phyloP scores from a whole-genome alignment of 352 stramenopile species.

The Phytophthora sp. region DNA sequence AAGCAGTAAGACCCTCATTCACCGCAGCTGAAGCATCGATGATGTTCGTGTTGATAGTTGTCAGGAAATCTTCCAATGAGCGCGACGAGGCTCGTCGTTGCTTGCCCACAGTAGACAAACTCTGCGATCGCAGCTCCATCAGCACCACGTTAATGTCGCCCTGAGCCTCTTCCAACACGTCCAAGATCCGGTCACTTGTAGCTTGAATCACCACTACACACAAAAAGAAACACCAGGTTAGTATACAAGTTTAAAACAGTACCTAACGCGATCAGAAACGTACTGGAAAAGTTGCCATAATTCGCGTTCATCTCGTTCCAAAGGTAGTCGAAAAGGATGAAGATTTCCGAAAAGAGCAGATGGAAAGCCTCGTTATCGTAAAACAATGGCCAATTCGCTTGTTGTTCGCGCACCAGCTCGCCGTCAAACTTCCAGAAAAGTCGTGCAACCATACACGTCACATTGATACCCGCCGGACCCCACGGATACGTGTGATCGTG shows the following conservation, averaged over 20 bases:
- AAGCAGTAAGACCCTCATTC: slow-evolving; percentile 31
- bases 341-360: slow-evolving; percentile 82
- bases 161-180: slow-evolving; percentile 77
- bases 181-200: slow-evolving; percentile 67
- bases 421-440: slow-evolving; percentile 87
- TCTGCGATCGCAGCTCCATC: slow-evolving; percentile 67
- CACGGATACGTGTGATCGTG: slow-evolving; percentile 86
- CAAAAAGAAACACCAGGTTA: slow-evolving; percentile 16
- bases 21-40: slow-evolving; percentile 36
- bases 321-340: slow-evolving; percentile 84
- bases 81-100: slow-evolving; percentile 60
- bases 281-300: slow-evolving; percentile 85
- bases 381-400: slow-evolving; percentile 80
- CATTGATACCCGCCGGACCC: slow-evolving; percentile 85
- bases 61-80: slow-evolving; percentile 75
- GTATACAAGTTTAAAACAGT: neutral
- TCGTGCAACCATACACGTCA: slow-evolving; percentile 81
- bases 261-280: slow-evolving; percentile 9
- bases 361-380: slow-evolving; percentile 71
- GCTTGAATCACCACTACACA: slow-evolving; percentile 80
- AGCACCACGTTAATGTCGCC: slow-evolving; percentile 64
- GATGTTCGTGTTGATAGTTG: slow-evolving; percentile 66
- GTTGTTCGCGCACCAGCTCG: slow-evolving; percentile 64
- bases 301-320: slow-evolving; percentile 89
- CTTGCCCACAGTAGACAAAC: slow-evolving; percentile 42